phyloP scores from a whole-genome alignment of 768 basidiomycete genomes.

The Mycena metata region DNA sequence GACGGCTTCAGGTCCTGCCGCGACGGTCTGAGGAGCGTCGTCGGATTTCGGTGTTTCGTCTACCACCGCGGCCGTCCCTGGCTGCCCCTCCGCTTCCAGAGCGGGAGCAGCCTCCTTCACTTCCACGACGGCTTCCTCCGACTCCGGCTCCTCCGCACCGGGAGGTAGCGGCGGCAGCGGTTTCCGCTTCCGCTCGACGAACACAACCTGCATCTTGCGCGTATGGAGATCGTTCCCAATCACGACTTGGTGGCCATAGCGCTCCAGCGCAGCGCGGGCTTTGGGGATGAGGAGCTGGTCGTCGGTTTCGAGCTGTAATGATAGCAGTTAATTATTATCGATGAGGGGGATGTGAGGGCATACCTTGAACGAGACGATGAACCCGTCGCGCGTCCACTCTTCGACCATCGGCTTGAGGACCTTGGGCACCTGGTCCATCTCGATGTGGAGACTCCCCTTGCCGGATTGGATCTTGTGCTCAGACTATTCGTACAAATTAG shows the following conservation, averaged over 20 bases:
- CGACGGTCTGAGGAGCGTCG: neutral
- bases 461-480: constrained; percentile 99
- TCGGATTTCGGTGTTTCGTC: neutral
- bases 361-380: constrained; percentile 98
- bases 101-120: neutral
- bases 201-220: constrained; percentile 93
- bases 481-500: constrained; percentile 63
- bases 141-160: constrained; percentile 34
- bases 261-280: constrained; percentile 85
- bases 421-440: constrained; percentile 99
- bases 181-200: constrained; percentile 73
- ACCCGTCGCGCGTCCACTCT: constrained; percentile 93
- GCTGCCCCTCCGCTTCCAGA: neutral
- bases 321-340: neutral
- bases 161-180: constrained; percentile 37
- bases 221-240: constrained; percentile 96
- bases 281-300: constrained; percentile 87
- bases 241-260: constrained; percentile 97
- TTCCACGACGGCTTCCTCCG: neutral
- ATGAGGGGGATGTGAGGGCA: neutral
- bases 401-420: constrained; percentile 92
- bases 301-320: constrained; percentile 91
- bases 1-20: neutral
- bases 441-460: constrained; percentile 91
- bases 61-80: neutral